Evolutionary conservation across 768 basidiomycete genomes (phyloP).

Genomic region (Mycena belliarum): DNA sequence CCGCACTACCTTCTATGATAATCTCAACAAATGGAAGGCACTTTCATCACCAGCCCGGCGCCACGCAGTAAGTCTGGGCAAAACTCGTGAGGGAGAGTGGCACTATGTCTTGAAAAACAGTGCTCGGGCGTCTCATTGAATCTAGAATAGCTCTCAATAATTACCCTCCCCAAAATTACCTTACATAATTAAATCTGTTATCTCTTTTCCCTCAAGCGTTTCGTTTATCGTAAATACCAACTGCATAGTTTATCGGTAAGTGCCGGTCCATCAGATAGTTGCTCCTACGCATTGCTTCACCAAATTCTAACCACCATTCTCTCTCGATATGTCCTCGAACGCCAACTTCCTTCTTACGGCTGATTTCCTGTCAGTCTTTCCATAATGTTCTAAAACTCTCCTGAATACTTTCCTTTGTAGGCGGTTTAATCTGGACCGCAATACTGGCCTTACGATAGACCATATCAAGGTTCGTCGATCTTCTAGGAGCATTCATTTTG

Average conservation of each 20-base stretch:
- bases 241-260: too few species aligned
- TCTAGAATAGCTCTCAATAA: too few species aligned
- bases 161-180: too few species aligned
- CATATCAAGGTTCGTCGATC: background rate
- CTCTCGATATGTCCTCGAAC: background rate
- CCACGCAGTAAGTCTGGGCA: background rate
- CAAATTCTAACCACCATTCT: background rate
- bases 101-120: background rate
- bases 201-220: too few species aligned
- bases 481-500: background rate
- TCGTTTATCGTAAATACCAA: too few species aligned
- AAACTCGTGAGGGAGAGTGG: background rate
- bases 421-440: background rate
- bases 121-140: too few species aligned
- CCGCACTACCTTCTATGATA: background rate
- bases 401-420: background rate
- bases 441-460: background rate
- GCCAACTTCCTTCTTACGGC: background rate
- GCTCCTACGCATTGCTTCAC: background rate
- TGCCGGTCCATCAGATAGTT: background rate
- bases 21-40: background rate
- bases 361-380: background rate
- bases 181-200: too few species aligned
- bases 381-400: background rate
- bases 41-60: background rate